phyloP scores from a whole-genome alignment of 2,329 filamentous ascomycete species.

The Teratosphaeria destructans region DNA sequence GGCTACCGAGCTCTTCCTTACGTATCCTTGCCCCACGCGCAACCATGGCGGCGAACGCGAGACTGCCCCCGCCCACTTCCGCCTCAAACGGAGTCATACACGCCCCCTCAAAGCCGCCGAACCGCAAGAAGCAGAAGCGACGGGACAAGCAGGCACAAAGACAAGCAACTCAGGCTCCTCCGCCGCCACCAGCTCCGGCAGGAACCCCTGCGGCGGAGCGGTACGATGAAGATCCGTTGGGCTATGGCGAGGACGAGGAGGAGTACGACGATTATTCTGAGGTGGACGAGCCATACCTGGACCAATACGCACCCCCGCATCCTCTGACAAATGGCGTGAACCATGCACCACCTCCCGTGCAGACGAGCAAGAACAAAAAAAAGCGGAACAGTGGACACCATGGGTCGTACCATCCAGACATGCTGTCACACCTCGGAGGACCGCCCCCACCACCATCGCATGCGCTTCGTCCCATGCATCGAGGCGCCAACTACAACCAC shows the following conservation, averaged over 20 bases:
- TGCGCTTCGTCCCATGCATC: constrained; percentile 10
- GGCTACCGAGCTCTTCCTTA: background rate
- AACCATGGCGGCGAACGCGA: constrained; percentile 18
- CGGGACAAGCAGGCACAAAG: constrained; percentile 72
- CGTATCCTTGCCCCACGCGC: background rate
- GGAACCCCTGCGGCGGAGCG: constrained; percentile 23
- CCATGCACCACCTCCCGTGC: constrained; percentile 9
- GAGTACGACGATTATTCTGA: constrained; percentile 27
- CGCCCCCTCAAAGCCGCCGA: constrained; percentile 42
- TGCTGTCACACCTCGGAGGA: constrained; percentile 17
- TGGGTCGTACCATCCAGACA: constrained; percentile 15
- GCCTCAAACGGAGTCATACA: constrained; percentile 30
- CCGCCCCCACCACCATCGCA: constrained; percentile 9
- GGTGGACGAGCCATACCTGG: constrained; percentile 15
- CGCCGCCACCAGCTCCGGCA: constrained; percentile 2
- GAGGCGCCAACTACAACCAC: constrained; percentile 15
- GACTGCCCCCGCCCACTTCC: constrained; percentile 8
- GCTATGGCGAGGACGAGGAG: constrained; percentile 34
- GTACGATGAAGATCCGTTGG: constrained; percentile 31
- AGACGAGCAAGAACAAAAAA: constrained; percentile 55
- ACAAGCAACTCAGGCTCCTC: constrained; percentile 36
- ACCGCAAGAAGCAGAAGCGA: constrained; percentile 92
- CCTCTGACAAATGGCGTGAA: constrained; percentile 32
- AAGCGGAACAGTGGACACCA: constrained; percentile 16
- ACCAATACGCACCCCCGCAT: constrained; percentile 23